A percentile compares a stretch with the other conserved stretches of the same genome.
phyloP scores from a whole-genome alignment of 371 early-diverging fungal genomes.

The Syncephalis fuscata region DNA sequence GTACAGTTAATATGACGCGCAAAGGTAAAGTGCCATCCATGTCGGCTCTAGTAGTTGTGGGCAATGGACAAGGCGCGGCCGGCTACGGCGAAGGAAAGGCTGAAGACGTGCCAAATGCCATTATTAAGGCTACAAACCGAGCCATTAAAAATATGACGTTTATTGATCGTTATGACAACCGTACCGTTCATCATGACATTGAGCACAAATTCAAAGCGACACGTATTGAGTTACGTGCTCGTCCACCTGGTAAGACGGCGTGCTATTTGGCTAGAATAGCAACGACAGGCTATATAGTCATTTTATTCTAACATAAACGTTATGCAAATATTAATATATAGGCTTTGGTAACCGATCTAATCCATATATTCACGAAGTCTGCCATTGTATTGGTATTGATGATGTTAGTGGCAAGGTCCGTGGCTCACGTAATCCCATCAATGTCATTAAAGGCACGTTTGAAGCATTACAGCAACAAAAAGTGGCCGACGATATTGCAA shows the following conservation, averaged over 20 bases:
- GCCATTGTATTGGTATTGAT: conserved; percentile 80
- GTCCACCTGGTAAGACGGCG: conserved; percentile 74
- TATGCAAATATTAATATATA: conserved; percentile 9
- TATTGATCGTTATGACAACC: conserved; percentile 82
- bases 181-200: conserved; percentile 85
- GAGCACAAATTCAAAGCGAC: conserved; percentile 83
- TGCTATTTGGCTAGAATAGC: too few relatives aligned
- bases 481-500: conserved; percentile 74
- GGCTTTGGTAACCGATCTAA: conserved; percentile 90
- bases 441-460: conserved; percentile 93
- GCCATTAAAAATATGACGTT: conserved; percentile 77
- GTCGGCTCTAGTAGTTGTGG: conserved; percentile 89
- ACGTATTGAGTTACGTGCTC: conserved; percentile 58
- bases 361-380: conserved; percentile 88
- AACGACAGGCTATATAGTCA: too few relatives aligned
- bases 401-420: conserved; percentile 85
- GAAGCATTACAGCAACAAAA: conserved; percentile 79
- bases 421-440: conserved; percentile 91
- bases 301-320: background rate
- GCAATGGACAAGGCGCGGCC: conserved; percentile 85
- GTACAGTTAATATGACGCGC: conserved; percentile 70
- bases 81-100: conserved; percentile 92
- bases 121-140: conserved; percentile 72
- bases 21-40: conserved; percentile 72
- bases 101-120: conserved; percentile 59